A percentile compares a stretch with the other conserved stretches of the same genome.
These are phyloP conservation scores for Cordyceps cateniannulata DNA, from an alignment of 2,329 filamentous ascomycete species.

Conservation along the genomic window DNA sequence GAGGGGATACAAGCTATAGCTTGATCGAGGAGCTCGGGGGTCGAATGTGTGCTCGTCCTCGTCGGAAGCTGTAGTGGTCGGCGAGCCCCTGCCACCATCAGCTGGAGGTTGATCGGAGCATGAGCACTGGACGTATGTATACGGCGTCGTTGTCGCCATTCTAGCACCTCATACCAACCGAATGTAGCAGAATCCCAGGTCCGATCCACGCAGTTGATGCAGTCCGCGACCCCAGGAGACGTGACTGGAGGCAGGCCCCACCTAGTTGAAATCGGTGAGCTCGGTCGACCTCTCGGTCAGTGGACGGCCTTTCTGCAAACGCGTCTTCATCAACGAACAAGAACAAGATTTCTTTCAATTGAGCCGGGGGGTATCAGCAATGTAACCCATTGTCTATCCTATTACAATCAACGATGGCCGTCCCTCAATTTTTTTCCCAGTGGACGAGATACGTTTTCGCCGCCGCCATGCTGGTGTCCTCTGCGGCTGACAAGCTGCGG, in stretches of 20 bases:
- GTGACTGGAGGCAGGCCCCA: constrained; percentile 1
- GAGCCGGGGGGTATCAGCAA: too few relatives aligned
- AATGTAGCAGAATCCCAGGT: neutral
- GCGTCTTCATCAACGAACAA: neutral
- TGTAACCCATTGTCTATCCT: too few relatives aligned
- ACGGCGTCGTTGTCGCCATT: constrained; percentile 51
- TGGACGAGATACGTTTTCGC: too few relatives aligned
- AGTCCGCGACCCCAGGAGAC: constrained; percentile 4
- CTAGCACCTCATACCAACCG: neutral
- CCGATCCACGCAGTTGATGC: neutral
- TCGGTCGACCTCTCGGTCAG: neutral
- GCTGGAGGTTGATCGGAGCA: constrained; percentile 44
- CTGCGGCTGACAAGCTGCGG: too few relatives aligned
- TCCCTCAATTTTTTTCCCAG: too few relatives aligned
- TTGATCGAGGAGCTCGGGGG: constrained; percentile 74
- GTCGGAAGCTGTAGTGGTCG: constrained; percentile 39
- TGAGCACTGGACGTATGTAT: constrained; percentile 62
- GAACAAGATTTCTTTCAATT: too few relatives aligned
- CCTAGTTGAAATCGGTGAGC: constrained; percentile 2
- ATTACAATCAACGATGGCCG: too few relatives aligned
- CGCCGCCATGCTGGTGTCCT: too few relatives aligned
- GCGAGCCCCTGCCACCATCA: constrained; percentile 26
- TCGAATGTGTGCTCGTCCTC: constrained; percentile 79
- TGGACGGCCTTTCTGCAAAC: neutral
- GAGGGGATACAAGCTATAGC: constrained; percentile 87